These are phyloP conservation scores for Paramecium octaurelia DNA, from an alignment of 73 alveolate species.

Conservation along the genomic window DNA sequence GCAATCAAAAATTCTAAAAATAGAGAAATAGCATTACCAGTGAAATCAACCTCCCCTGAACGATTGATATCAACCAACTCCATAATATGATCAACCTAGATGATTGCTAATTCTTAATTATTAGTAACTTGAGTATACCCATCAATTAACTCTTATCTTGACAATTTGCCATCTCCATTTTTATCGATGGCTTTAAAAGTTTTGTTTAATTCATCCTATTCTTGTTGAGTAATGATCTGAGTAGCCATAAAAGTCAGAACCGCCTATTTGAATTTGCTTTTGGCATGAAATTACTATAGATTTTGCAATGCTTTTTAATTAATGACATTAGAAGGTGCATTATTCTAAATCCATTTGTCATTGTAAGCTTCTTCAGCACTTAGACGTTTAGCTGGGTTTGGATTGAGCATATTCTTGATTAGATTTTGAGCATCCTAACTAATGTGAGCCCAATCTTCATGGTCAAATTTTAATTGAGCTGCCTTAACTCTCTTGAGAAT, in stretches of 20 bases:
- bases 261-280: constrained; percentile 59
- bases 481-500: constrained; percentile 54
- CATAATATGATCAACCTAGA: constrained; percentile 58
- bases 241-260: constrained; percentile 59
- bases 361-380: constrained; percentile 66
- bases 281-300: constrained; percentile 48
- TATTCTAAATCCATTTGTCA: constrained; percentile 65
- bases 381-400: constrained; percentile 58
- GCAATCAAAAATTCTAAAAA: constrained; percentile 62
- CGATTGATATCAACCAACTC: constrained; percentile 60
- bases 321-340: constrained; percentile 50
- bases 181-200: constrained; percentile 75
- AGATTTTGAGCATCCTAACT: constrained; percentile 67
- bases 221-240: constrained; percentile 49
- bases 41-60: constrained; percentile 67
- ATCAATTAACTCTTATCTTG: constrained; percentile 72
- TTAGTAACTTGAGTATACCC: constrained; percentile 57
- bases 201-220: constrained; percentile 62
- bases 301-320: constrained; percentile 12
- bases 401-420: constrained; percentile 61
- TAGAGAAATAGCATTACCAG: neutral
- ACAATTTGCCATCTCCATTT: constrained; percentile 80
- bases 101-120: neutral
- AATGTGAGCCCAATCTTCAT: constrained; percentile 63
- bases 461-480: constrained; percentile 45